Percentiles rank a stretch among this genome's conserved stretches.
phyloP scores from a whole-genome alignment of 257 asterid genomes.

The Primulina eburnea region DNA sequence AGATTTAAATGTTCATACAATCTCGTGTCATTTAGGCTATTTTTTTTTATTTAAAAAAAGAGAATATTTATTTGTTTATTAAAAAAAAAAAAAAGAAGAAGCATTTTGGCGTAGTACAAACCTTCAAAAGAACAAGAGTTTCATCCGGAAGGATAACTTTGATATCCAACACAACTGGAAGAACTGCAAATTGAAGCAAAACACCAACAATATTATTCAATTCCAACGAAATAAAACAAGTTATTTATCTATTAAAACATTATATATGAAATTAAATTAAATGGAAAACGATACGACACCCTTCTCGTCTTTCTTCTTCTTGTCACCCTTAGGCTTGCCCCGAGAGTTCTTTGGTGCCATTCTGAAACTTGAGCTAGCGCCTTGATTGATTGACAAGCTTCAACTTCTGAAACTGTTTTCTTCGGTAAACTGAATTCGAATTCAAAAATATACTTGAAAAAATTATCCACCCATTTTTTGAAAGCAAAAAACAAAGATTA shows the following conservation, averaged over 20 bases:
- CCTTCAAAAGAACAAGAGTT: conserved; percentile 77
- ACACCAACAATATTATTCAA: neutral
- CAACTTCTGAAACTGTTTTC: neutral
- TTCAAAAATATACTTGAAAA: neutral
- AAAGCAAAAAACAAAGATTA: too few species aligned
- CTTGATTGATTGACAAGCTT: neutral
- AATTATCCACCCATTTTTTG: neutral
- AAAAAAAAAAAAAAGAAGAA: too few species aligned
- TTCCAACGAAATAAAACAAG: neutral
- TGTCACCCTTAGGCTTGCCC: conserved; percentile 82
- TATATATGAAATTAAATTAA: neutral
- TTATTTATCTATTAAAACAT: too few species aligned
- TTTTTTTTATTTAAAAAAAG: too few species aligned
- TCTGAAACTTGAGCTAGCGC: conserved; percentile 27
- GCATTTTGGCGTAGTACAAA: conserved; percentile 22
- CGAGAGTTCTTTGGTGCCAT: conserved; percentile 96
- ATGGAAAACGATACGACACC: conserved; percentile 31
- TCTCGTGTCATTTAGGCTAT: too few species aligned
- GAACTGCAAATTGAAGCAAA: conserved; percentile 50
- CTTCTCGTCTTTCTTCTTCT: conserved; percentile 95
- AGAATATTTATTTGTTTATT: too few species aligned
- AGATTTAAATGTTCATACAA: neutral
- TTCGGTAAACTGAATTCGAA: neutral
- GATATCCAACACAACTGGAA: conserved; percentile 83
- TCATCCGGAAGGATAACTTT: conserved; percentile 82